Conservation (phyloP, 108 stramenopile genomes). For the Pelagomonas calceolata region DNA sequence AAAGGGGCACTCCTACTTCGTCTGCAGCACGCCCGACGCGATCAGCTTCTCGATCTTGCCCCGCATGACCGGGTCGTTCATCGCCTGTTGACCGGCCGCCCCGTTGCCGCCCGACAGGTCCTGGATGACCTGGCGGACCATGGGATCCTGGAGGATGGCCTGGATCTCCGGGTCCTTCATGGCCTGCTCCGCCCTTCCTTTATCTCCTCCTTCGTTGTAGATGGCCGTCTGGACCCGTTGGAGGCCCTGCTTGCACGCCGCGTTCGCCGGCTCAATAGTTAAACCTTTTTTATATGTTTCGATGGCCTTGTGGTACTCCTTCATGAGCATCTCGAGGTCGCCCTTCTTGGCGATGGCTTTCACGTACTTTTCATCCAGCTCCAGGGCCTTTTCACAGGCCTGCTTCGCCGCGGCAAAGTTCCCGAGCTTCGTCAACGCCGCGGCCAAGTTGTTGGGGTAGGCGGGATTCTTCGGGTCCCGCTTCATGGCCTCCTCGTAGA, state of each 20-base stretch:
- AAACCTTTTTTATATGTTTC: conserved; percentile 87
- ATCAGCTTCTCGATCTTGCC: conserved; percentile 95
- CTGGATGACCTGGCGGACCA: conserved; percentile 81
- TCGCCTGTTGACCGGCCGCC: conserved; percentile 68
- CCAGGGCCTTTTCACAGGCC: conserved; percentile 84
- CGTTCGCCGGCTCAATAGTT: conserved; percentile 68
- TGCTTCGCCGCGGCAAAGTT: conserved; percentile 89
- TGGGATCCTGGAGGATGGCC: conserved; percentile 84
- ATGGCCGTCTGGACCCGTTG: conserved; percentile 60
- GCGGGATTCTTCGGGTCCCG: conserved; percentile 90
- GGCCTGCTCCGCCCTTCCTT: conserved; percentile 85
- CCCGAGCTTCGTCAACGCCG: conserved; percentile 89
- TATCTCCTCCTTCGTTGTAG: conserved; percentile 65
- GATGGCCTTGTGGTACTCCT: conserved; percentile 95
- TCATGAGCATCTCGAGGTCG: conserved; percentile 90
- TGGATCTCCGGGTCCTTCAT: conserved; percentile 99
- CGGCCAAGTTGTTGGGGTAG: conserved; percentile 92
- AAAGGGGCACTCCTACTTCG: conserved; percentile 5
- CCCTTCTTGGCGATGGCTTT: conserved; percentile 98
- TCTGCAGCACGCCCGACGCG: conserved; percentile 89
- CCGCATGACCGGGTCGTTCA: conserved; percentile 70
- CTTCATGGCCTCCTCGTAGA: conserved; percentile 83
- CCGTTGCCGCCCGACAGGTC: conserved; percentile 86
- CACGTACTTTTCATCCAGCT: conserved; percentile 91
- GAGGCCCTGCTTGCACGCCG: conserved; percentile 81